Conservation (phyloP, 2,329 filamentous ascomycete genomes). For the Penicillium sp. region DNA sequence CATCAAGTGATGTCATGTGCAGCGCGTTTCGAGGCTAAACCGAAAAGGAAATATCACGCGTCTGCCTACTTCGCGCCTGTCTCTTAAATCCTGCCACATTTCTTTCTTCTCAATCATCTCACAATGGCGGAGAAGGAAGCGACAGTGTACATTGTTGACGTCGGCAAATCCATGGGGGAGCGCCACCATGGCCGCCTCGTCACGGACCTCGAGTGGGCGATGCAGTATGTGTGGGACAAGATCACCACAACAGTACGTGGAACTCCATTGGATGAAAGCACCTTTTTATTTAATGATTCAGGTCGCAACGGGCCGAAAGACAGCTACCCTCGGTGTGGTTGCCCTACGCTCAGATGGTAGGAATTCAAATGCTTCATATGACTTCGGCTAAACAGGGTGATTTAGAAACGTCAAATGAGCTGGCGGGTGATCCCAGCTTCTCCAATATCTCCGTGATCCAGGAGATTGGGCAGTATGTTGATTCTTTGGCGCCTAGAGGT, state of each 20-base stretch:
- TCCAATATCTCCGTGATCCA: slow-evolving; percentile 74
- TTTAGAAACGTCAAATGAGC: slow-evolving; percentile 63
- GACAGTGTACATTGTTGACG: slow-evolving; percentile 85
- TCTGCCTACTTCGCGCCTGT: slow-evolving; percentile 39
- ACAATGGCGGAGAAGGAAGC: slow-evolving; percentile 90
- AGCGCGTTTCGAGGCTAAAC: slow-evolving; percentile 31
- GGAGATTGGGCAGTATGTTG: slow-evolving; percentile 61
- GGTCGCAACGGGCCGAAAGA: slow-evolving; percentile 69
- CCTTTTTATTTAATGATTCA: slow-evolving; percentile 21
- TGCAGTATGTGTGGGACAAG: slow-evolving; percentile 95
- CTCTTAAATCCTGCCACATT: slow-evolving; percentile 6
- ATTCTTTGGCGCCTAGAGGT: slow-evolving; percentile 30
- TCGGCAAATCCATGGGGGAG: slow-evolving; percentile 80
- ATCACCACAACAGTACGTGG: slow-evolving; percentile 68
- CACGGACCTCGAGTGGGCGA: slow-evolving; percentile 81
- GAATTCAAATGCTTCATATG: slow-evolving; percentile 9
- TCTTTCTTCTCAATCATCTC: slow-evolving; percentile 3
- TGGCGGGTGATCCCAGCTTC: slow-evolving; percentile 69
- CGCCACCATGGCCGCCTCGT: slow-evolving; percentile 67
- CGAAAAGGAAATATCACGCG: slow-evolving; percentile 42
- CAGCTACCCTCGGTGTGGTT: slow-evolving; percentile 72
- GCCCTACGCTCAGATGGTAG: slow-evolving; percentile 73
- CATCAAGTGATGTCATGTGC: slow-evolving; percentile 40
- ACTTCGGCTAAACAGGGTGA: slow-evolving; percentile 6
- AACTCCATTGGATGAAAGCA: neutral